phyloP scores from a whole-genome alignment of 1,284 basidiomycete species.

The Fomitopsis schrenkii region DNA sequence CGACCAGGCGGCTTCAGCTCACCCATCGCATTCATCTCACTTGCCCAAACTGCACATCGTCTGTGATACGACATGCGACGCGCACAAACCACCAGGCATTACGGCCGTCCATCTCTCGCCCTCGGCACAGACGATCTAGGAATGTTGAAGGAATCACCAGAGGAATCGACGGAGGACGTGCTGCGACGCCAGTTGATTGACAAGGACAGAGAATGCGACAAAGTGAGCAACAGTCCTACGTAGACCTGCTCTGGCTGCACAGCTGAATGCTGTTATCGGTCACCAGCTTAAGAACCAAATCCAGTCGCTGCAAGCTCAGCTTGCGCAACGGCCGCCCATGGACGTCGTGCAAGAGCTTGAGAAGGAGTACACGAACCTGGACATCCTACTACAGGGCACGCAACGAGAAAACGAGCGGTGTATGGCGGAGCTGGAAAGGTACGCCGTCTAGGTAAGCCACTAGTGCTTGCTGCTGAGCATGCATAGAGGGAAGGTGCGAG shows the following conservation, averaged over 20 bases:
- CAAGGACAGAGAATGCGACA: constrained; percentile 68
- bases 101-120: constrained; percentile 44
- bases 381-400: constrained; percentile 67
- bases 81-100: constrained; percentile 39
- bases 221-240: constrained; percentile 31
- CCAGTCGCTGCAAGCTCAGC: constrained; percentile 55
- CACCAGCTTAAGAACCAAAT: constrained; percentile 52
- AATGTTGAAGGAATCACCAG: constrained; percentile 48
- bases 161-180: constrained; percentile 56
- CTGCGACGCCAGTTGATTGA: constrained; percentile 64
- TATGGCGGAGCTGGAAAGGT: constrained; percentile 73
- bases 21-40: not conserved
- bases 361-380: constrained; percentile 67
- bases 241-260: not conserved
- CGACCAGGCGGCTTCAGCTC: not conserved
- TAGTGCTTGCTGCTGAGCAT: not conserved
- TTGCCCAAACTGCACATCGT: not conserved
- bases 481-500: constrained; percentile 33
- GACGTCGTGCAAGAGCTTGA: constrained; percentile 60
- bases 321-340: constrained; percentile 58
- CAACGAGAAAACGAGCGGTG: constrained; percentile 75
- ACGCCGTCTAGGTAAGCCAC: not conserved
- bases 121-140: constrained; percentile 53
- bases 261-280: not conserved
- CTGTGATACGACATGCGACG: constrained; percentile 22